phyloP scores from a whole-genome alignment of 2,329 filamentous ascomycete genomes.

The Penicillium expansum region DNA sequence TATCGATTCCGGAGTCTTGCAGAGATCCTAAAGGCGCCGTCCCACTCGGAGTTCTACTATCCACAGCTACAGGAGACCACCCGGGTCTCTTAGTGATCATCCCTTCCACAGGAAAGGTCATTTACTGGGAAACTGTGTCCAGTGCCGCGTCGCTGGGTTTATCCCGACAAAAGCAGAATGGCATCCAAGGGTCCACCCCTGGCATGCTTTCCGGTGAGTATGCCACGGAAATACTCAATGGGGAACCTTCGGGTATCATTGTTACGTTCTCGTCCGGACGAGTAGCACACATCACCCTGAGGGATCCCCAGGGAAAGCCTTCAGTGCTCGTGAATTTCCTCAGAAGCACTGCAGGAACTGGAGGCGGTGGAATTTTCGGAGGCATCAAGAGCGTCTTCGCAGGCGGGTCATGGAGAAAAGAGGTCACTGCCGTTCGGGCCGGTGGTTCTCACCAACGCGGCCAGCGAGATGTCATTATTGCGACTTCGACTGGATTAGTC shows the following conservation, averaged over 20 bases:
- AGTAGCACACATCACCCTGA: conserved; percentile 78
- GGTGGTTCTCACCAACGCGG: conserved; percentile 70
- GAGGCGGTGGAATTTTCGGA: conserved; percentile 69
- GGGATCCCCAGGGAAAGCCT: conserved; percentile 83
- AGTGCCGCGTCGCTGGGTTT: conserved; percentile 80
- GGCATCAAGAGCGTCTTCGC: conserved; percentile 75
- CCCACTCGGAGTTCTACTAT: conserved; percentile 79
- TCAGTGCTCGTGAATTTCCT: conserved; percentile 76
- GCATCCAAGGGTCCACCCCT: conserved; percentile 70
- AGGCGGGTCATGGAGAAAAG: conserved; percentile 67
- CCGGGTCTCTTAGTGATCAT: conserved; percentile 85
- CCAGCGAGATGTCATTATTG: conserved; percentile 78
- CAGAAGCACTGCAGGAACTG: conserved; percentile 56
- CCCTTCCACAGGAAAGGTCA: conserved; percentile 77
- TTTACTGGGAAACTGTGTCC: conserved; percentile 94
- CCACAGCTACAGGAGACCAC: conserved; percentile 73
- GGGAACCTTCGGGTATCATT: conserved; percentile 83
- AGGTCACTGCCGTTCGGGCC: conserved; percentile 76
- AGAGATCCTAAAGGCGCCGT: conserved; percentile 67
- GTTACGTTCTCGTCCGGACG: conserved; percentile 81
- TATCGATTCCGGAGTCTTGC: conserved; percentile 72
- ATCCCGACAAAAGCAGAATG: conserved; percentile 75
- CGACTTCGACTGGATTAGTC: conserved; percentile 72
- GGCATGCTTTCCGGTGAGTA: conserved; percentile 76
- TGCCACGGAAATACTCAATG: conserved; percentile 73